Percentiles rank a stretch among this genome's conserved stretches.
These are phyloP conservation scores for Carallia brachiata DNA, from an alignment of 345 rosid genomes.

Conservation along the genomic window DNA sequence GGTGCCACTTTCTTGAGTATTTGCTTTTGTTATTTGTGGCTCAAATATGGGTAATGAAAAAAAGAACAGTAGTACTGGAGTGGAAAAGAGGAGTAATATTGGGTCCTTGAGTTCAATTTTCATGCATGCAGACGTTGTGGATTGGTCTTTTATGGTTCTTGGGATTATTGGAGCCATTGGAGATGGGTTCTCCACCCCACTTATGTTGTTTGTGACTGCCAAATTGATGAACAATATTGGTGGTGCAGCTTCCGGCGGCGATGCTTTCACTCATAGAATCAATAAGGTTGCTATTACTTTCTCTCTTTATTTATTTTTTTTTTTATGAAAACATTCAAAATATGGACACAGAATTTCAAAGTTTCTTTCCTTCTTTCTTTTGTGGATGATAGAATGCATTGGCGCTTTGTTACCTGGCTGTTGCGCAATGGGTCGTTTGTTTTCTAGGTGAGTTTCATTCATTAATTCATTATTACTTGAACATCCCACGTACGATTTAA, in stretches of 20 bases:
- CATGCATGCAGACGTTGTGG: constrained; percentile 60
- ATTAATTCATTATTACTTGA: background rate
- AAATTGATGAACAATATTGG: constrained; percentile 69
- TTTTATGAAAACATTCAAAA: background rate
- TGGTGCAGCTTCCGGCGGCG: constrained; percentile 23
- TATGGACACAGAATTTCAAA: background rate
- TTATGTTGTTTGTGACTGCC: constrained; percentile 47
- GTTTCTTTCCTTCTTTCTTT: background rate
- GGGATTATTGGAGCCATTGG: constrained; percentile 65
- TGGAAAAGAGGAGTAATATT: constrained; percentile 16
- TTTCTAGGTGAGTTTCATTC: constrained; percentile 55
- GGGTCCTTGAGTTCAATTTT: constrained; percentile 53
- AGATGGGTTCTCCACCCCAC: constrained; percentile 61
- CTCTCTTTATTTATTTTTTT: background rate
- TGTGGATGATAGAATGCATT: constrained; percentile 58
- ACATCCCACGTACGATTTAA: background rate
- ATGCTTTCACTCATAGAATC: constrained; percentile 40
- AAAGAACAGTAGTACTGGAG: background rate
- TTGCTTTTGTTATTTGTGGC: too few species aligned
- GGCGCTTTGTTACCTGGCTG: constrained; percentile 60
- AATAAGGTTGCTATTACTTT: constrained; percentile 38
- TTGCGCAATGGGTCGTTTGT: constrained; percentile 67
- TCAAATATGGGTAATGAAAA: background rate
- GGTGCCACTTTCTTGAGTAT: too few species aligned
- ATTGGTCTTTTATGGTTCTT: constrained; percentile 52